Conservation (phyloP, 805 yeast genomes). For the Starmerella potacharoeniae region DNA sequence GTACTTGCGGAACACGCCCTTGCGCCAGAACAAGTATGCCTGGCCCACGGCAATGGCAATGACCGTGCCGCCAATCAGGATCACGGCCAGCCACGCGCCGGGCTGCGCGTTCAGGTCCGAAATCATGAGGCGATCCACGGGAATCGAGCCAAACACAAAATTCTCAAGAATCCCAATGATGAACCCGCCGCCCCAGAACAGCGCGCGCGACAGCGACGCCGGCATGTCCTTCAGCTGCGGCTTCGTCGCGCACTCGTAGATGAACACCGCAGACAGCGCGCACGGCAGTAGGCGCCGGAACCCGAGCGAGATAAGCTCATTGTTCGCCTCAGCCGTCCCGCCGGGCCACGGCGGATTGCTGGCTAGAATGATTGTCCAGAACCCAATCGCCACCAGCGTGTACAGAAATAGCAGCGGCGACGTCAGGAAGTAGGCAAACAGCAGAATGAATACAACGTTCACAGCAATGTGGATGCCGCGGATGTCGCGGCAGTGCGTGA, state of each 20-base stretch:
- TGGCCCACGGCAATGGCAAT: slow-evolving; percentile 54
- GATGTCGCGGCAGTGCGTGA: slow-evolving; percentile 50
- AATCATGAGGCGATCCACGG: slow-evolving; percentile 71
- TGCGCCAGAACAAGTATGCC: slow-evolving; percentile 67
- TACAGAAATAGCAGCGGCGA: slow-evolving; percentile 49
- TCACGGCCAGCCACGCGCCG: slow-evolving; percentile 60
- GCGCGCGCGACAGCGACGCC: slow-evolving; percentile 30
- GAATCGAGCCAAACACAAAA: slow-evolving; percentile 76
- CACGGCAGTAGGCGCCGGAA: slow-evolving; percentile 66
- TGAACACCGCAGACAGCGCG: slow-evolving; percentile 54
- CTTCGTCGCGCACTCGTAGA: slow-evolving; percentile 47
- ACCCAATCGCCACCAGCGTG: slow-evolving; percentile 53
- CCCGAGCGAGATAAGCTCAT: slow-evolving; percentile 56
- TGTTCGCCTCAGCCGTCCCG: slow-evolving; percentile 43
- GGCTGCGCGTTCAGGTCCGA: slow-evolving; percentile 63
- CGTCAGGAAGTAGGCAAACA: slow-evolving; percentile 36
- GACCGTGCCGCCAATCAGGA: slow-evolving; percentile 39
- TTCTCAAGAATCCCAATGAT: slow-evolving; percentile 82
- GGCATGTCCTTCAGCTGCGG: slow-evolving; percentile 16
- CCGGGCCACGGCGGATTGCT: slow-evolving; percentile 57
- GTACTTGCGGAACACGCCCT: slow-evolving; percentile 45
- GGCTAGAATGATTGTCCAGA: slow-evolving; percentile 70
- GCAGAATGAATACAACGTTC: slow-evolving; percentile 50
- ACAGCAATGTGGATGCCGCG: slow-evolving; percentile 44
- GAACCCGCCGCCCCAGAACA: slow-evolving; percentile 66